Evolutionary conservation across 1,139 yeast genomes (phyloP), one percentile per base, ranked within the genome.

Genomic region (Magnusiomyces clavatus): DNA sequence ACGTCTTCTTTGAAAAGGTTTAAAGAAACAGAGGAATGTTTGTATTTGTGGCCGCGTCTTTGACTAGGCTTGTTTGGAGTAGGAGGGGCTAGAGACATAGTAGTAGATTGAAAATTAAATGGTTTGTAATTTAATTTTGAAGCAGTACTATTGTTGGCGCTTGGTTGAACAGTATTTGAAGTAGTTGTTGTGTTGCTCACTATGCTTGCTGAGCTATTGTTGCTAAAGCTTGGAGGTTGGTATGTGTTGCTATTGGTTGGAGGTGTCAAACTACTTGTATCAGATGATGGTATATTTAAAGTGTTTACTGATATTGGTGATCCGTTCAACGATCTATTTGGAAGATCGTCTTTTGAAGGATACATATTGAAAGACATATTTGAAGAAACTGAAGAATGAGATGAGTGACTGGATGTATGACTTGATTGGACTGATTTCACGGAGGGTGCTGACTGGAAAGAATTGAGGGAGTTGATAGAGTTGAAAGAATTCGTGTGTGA

Each of bases 1-100:
- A 81, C 82, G 1, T 97, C 96, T 63, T 90, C 97, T 64, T 87
- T 96, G 67, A 92, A 92, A 65, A 90, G 78, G 66, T 92, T 92
- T 92, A 92, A 86, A 2, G 96, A 86, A 5, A 92, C 96, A n/a
- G 97, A 88, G 5, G 97, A 88, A 62, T 92, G 97, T 66, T 92
- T 92, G 65, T 92, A 92, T 61, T 90, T 80, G 69, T 92, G 98
- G 11, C 98, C 97, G 58, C 90, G 83, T 71, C 97, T 80, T 62
- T 87, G 94, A 11, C 66, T 58, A 37, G 68, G 56, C 53, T 64
- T 64, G 55, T 70, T 70, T 51, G 69, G 66, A 60, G 70, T 70
- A 17, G 75, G 74, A 37, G 54, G 52, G 6, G 36, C 46, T 14
- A 42, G 56, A 37, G 63, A 48, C 51, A 64, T 54, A 11, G 62